Evolutionary conservation across 2,329 filamentous ascomycete genomes (phyloP).

Genomic region (Claviceps cyperi): DNA sequence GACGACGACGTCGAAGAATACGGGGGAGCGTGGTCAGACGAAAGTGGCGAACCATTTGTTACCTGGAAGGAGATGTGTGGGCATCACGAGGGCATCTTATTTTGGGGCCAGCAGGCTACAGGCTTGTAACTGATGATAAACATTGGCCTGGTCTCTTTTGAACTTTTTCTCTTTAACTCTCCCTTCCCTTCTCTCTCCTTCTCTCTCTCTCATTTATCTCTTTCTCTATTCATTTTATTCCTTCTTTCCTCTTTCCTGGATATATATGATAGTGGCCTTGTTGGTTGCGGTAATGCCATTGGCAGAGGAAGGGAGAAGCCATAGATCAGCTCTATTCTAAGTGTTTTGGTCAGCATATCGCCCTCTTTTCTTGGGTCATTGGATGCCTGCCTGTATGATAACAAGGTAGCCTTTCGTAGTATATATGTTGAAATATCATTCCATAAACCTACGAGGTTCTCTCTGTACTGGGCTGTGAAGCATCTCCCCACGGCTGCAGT

Average conservation of each 20-base stretch:
- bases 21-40: slow-evolving; percentile 14
- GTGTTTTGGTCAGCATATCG: neutral
- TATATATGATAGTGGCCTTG: neutral
- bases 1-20: slow-evolving; percentile 5
- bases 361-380: neutral
- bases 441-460: no score
- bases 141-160: neutral
- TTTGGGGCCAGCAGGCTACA: slow-evolving; percentile 10
- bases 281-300: neutral
- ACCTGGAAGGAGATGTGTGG: slow-evolving; percentile 16
- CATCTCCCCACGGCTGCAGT: no score
- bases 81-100: slow-evolving; percentile 11
- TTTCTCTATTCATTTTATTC: neutral
- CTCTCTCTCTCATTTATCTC: neutral
- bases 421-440: no score
- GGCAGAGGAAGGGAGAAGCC: neutral
- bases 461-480: no score
- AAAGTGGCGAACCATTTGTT: slow-evolving; percentile 11
- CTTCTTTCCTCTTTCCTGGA: neutral
- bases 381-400: no score
- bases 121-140: neutral
- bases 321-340: neutral
- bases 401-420: no score
- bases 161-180: neutral
- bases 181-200: neutral